Evolutionary conservation across 2,329 filamentous ascomycete genomes (phyloP), one percentile per base, ranked within the genome.

Genomic region (Emergomyces africanus): DNA sequence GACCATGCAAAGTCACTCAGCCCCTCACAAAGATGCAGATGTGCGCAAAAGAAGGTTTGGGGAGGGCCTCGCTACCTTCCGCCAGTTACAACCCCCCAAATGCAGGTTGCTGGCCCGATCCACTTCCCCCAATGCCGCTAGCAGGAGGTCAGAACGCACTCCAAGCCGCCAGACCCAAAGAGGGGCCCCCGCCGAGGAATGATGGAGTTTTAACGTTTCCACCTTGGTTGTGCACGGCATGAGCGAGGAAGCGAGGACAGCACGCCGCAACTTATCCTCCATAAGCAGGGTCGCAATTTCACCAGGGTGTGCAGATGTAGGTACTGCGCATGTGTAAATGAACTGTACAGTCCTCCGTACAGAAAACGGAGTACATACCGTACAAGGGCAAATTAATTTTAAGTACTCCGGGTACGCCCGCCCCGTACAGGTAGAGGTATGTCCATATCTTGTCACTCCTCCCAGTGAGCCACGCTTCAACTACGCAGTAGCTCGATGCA

Each of bases 91-190:
- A 42, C 23, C 20, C 42, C 42, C 20, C 42, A 6, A 48, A 46
- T 23, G 20, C 10, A 33, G 12, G n/a, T 54, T 54, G 9, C 33
- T 8, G 20, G 51, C 5, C n/a, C n/a, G n/a, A n/a, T n/a, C n/a
- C n/a, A n/a, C 25, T 15, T 33, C 30, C 33, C 50, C 20, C 33
- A 18, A 57, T 30, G 30, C n/a, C 35, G 28, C 23, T 57, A 57
- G 55, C 42, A 57, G 42, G 42, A 57, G 55, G 55, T 57, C 55
- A 48, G 50, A 57, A 57, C 55, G 8, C 55, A 28, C 15, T 14
- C 44, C 10, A 48, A 35, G 37, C 14, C n/a, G 37, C 20, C 51
- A 54, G 10, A 14, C 35, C 51, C 30, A 54, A 33, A 5, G 44
- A 12, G 14, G 37, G 23, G n/a, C n/a, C n/a, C n/a, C n/a, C n/a